Percentiles rank a stretch among this genome's conserved stretches.
phyloP scores from a whole-genome alignment of 345 rosid genomes.

The Nephelium lappaceum region DNA sequence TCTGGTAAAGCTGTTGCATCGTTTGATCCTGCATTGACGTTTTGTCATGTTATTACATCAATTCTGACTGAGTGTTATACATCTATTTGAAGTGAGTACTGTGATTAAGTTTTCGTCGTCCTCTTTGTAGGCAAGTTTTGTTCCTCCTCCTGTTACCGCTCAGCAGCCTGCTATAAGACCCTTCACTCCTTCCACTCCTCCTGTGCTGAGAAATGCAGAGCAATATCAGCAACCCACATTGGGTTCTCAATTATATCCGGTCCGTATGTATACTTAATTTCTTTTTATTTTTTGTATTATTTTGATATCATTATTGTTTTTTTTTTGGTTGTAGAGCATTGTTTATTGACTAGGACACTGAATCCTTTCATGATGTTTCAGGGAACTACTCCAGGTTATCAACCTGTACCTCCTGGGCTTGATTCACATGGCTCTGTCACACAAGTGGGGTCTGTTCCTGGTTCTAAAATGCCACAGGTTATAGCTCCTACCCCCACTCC shows the following conservation, averaged over 20 bases:
- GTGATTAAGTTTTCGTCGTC: slow-evolving; percentile 17
- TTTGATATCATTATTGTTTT: background rate
- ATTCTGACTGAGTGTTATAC: background rate
- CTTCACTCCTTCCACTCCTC: slow-evolving; percentile 82
- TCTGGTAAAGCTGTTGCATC: background rate
- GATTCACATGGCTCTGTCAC: slow-evolving; percentile 54
- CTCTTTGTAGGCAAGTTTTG: slow-evolving; percentile 54
- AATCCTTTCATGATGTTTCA: slow-evolving; percentile 38
- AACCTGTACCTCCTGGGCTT: slow-evolving; percentile 55
- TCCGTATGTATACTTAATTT: slow-evolving; percentile 35
- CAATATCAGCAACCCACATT: slow-evolving; percentile 83
- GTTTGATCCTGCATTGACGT: background rate
- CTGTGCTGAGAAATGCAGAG: slow-evolving; percentile 73
- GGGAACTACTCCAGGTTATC: slow-evolving; percentile 62
- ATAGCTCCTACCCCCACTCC: slow-evolving; percentile 55
- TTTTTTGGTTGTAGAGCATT: slow-evolving; percentile 1
- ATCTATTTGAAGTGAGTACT: background rate
- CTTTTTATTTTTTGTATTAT: slow-evolving; percentile 1
- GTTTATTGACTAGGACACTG: slow-evolving; percentile 10
- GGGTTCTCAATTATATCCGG: slow-evolving; percentile 83
- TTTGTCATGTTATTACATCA: background rate
- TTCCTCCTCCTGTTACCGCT: slow-evolving; percentile 48
- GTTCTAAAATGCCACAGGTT: slow-evolving; percentile 55
- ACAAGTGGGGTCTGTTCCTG: slow-evolving; percentile 55
- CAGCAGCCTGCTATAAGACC: slow-evolving; percentile 62